Conservation (phyloP, 139 green algal genomes). For the Micractinium conductrix region DNA sequence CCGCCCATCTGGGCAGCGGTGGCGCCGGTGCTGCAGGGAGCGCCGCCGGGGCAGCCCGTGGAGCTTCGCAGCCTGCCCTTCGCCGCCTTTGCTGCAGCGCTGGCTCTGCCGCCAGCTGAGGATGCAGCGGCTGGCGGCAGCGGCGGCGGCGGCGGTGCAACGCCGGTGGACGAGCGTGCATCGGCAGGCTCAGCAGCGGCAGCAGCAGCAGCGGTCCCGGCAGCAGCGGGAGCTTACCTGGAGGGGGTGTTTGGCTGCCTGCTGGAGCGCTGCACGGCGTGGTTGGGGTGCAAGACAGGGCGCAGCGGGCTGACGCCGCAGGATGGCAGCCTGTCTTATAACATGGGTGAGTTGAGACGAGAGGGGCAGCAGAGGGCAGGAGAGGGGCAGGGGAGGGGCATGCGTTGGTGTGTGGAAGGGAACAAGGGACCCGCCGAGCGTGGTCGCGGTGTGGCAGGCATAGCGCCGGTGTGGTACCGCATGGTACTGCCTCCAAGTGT, state of each 20-base stretch:
- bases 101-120: neutral
- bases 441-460: neutral
- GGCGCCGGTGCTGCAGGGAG: neutral
- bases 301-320: neutral
- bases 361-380: neutral
- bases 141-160: neutral
- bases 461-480: neutral
- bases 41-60: neutral
- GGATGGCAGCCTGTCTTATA: constrained; percentile 32
- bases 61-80: constrained; percentile 51
- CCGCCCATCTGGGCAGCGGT: constrained; percentile 21
- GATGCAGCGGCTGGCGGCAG: neutral
- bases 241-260: neutral
- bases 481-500: too few species aligned
- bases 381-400: too few species aligned
- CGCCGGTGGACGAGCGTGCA: neutral
- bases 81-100: constrained; percentile 27
- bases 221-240: neutral
- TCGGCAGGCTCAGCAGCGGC: neutral
- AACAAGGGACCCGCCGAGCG: too few species aligned
- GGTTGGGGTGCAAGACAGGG: neutral
- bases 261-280: neutral
- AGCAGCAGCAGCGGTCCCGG: neutral
- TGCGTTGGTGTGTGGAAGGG: too few species aligned
- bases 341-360: neutral